Evolutionary conservation across 2,329 filamentous ascomycete species (phyloP), one percentile per base, ranked within the genome.

Genomic region (Cladosporium sp.): DNA sequence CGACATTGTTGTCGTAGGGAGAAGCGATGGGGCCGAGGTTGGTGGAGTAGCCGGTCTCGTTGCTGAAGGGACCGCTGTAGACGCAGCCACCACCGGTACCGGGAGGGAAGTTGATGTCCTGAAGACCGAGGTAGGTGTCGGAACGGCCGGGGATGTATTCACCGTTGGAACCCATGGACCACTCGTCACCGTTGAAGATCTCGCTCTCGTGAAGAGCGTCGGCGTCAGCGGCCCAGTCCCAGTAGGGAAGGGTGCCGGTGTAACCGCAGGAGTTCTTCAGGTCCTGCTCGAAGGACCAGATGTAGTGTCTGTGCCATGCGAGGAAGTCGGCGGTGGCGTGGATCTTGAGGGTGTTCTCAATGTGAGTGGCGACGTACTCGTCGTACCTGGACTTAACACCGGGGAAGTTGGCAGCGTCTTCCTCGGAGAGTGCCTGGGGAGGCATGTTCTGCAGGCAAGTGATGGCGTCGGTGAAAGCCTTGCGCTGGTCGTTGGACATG

Each of bases 31-130:
- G 62, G 3, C 63, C 63, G 22, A 67, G 58, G 42, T 65, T 60
- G 52, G 66, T 53, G n/a, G 55, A 58, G 42, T 64, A 59, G 52
- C 64, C 52, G 13, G 57, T 62, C 4, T 7, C 16, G 54, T 78
- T 67, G 56, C 67, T 71, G 64, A 80, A 79, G 0, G 78, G 78
- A 0, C 78, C 78, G 0, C 65, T 69, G 12, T 61, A 67, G 2
- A 83, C 68, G 58, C 78, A 82, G 2, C 79, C 79, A 33, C 79
- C 78, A 12, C 79, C 79, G 0, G 70, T 69, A n/a, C 76, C 79
- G 0, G 72, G 71, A 0, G 73, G 75, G 8, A 76, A 61, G 16
- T 57, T 66, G 52, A 73, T 47, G 40, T 59, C 38, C 52, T 60
- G 53, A 20, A 43, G 32, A 18, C 43, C 58, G 2, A 64, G 56